Conservation (phyloP, 768 basidiomycete species). For the Tulasnella sp. region DNA sequence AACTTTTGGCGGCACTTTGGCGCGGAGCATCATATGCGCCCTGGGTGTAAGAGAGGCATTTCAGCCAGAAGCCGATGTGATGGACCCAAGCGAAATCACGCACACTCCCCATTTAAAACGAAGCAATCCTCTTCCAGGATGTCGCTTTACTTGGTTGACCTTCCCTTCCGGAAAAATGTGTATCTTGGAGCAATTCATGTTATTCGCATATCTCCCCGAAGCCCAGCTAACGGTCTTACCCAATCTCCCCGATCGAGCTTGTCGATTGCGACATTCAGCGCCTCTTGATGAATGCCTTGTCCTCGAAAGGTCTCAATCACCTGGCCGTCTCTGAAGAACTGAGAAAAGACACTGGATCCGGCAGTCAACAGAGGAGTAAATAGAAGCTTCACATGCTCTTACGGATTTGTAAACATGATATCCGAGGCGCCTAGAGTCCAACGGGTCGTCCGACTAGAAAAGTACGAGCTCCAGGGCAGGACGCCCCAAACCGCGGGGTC, state of each 20-base stretch:
- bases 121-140: conserved; percentile 34
- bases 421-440: conserved; percentile 93
- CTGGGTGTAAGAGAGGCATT: conserved; percentile 29
- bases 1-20: conserved; percentile 52
- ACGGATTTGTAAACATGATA: conserved; percentile 91
- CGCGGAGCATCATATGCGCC: conserved; percentile 71
- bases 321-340: conserved; percentile 82
- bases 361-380: conserved; percentile 23
- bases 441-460: conserved; percentile 44
- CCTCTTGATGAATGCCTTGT: conserved; percentile 77
- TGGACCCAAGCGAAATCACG: conserved; percentile 26
- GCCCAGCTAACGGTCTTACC: conserved; percentile 39
- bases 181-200: conserved; percentile 37
- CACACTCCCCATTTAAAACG: conserved; percentile 96
- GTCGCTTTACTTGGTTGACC: conserved; percentile 49
- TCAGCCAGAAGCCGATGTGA: not conserved
- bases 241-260: conserved; percentile 74
- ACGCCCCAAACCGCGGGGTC: conserved; percentile 84
- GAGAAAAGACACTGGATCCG: conserved; percentile 52
- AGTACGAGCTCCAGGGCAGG: conserved; percentile 53
- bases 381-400: conserved; percentile 24
- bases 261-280: conserved; percentile 71
- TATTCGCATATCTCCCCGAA: not conserved
- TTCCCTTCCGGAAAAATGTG: conserved; percentile 88
- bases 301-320: conserved; percentile 88